Evolutionary conservation across 23 red algal species (phyloP).

Genomic region (Gracilaria domingensis): DNA sequence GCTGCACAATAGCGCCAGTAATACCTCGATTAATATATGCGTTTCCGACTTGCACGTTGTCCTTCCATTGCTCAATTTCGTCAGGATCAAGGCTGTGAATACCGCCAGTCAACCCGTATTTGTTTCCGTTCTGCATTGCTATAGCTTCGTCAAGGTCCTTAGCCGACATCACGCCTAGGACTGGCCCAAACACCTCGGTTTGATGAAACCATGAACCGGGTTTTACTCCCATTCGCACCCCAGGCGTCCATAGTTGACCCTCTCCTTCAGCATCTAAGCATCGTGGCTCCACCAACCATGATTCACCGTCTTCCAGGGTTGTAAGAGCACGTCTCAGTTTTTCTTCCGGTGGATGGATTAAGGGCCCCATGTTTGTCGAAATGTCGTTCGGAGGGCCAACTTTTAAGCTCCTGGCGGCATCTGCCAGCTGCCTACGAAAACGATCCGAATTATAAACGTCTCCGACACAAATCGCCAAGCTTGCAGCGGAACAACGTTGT

Average conservation of each 20-base stretch:
- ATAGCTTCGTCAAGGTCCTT: conserved; percentile 59
- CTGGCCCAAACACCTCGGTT: conserved; percentile 63
- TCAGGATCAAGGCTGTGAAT: conserved; percentile 55
- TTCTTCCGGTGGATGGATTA: conserved; percentile 41
- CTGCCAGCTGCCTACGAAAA: conserved; percentile 60
- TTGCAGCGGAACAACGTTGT: conserved; percentile 62
- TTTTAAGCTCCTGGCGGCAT: conserved; percentile 47
- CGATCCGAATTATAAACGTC: conserved; percentile 42
- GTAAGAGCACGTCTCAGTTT: conserved; percentile 54
- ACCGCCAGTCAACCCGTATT: conserved; percentile 67
- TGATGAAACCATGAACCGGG: conserved; percentile 65
- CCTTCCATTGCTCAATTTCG: conserved; percentile 64
- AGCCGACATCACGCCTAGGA: conserved; percentile 57
- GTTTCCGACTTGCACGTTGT: conserved; percentile 72
- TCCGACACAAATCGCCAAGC: conserved; percentile 60
- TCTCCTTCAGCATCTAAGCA: conserved; percentile 55
- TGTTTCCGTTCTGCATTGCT: conserved; percentile 57
- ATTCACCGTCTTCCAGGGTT: conserved; percentile 37
- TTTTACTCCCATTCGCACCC: conserved; percentile 45
- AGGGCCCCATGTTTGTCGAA: conserved; percentile 60
- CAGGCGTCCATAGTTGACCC: conserved; percentile 57
- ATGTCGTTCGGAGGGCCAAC: conserved; percentile 46
- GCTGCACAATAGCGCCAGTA: conserved; percentile 63
- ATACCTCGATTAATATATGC: conserved; percentile 64
- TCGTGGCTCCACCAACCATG: conserved; percentile 63